These are phyloP conservation scores for Trametopsis cervina DNA, from an alignment of 768 basidiomycete species.

Conservation along the genomic window DNA sequence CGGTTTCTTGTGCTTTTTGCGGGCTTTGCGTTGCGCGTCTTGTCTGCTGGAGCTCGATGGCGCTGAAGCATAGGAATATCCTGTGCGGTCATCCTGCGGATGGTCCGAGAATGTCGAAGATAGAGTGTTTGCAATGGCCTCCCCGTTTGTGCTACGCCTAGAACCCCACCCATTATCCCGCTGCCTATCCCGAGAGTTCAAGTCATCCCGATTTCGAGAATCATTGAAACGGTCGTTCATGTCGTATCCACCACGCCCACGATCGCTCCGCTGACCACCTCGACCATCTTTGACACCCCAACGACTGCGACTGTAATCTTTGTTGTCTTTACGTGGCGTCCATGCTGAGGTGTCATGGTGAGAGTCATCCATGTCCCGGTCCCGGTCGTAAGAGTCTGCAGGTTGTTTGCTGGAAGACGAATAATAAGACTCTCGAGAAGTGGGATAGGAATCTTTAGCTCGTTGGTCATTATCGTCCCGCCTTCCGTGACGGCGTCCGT, in stretches of 20 bases:
- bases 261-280: slow-evolving; percentile 11
- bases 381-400: slow-evolving; percentile 11
- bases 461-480: slow-evolving; percentile 13
- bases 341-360: slow-evolving; percentile 32
- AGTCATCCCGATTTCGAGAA: slow-evolving; percentile 38
- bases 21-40: slow-evolving; percentile 26
- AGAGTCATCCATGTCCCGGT: slow-evolving; percentile 18
- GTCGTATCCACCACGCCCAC: neutral
- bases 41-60: slow-evolving; percentile 26
- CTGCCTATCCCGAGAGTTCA: slow-evolving; percentile 31
- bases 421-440: slow-evolving; percentile 1
- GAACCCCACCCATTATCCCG: slow-evolving; percentile 29
- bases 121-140: slow-evolving; percentile 14
- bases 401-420: slow-evolving; percentile 7
- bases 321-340: slow-evolving; percentile 13
- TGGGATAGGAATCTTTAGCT: slow-evolving; percentile 10
- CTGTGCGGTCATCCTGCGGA: slow-evolving; percentile 17
- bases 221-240: slow-evolving; percentile 24
- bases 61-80: slow-evolving; percentile 21
- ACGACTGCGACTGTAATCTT: slow-evolving; percentile 9
- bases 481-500: slow-evolving; percentile 43
- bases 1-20: slow-evolving; percentile 25
- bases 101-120: neutral
- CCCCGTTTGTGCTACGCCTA: slow-evolving; percentile 11
- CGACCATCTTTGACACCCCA: slow-evolving; percentile 10